Conservation (phyloP, 2,329 filamentous ascomycete genomes). For the Fusarium anguioides region DNA sequence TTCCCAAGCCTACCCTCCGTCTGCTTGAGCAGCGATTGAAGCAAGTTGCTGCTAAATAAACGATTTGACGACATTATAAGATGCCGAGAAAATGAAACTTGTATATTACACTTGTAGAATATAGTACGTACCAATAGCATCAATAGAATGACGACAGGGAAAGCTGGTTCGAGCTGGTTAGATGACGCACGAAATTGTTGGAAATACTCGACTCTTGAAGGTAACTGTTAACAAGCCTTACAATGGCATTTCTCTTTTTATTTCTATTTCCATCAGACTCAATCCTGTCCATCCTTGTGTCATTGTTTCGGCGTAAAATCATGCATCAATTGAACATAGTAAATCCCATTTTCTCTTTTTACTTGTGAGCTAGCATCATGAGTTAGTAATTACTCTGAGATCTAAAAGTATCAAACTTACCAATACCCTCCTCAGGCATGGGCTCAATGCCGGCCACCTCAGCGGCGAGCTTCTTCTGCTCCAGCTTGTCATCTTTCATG, state of each 20-base stretch:
- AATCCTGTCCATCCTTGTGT: constrained; percentile 12
- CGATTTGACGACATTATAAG: constrained; percentile 26
- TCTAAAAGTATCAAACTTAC: constrained; percentile 28
- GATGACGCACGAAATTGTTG: constrained; percentile 14
- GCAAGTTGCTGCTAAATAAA: constrained; percentile 40
- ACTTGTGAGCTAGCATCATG: constrained; percentile 40
- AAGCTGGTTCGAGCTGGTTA: constrained; percentile 18
- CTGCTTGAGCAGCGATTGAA: constrained; percentile 66
- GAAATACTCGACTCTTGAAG: constrained; percentile 35
- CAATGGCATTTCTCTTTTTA: constrained; percentile 21
- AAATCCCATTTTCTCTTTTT: constrained; percentile 16
- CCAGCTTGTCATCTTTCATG: constrained; percentile 80
- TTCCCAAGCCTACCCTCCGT: constrained; percentile 73
- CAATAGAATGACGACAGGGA: constrained; percentile 24
- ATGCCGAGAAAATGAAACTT: constrained; percentile 21
- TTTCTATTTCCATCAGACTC: constrained; percentile 24
- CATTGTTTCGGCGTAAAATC: constrained; percentile 44
- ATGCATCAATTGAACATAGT: constrained; percentile 10
- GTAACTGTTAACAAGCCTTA: constrained; percentile 23
- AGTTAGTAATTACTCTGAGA: constrained; percentile 12
- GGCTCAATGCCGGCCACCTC: constrained; percentile 46
- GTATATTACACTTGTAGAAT: constrained; percentile 44
- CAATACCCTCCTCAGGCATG: constrained; percentile 44
- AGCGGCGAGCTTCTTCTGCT: constrained; percentile 63
- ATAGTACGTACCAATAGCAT: constrained; percentile 35